Percentiles rank a stretch among this genome's conserved stretches.
phyloP scores from a whole-genome alignment of 2,329 filamentous ascomycete genomes.

The Neopestalotiopsis sp. region DNA sequence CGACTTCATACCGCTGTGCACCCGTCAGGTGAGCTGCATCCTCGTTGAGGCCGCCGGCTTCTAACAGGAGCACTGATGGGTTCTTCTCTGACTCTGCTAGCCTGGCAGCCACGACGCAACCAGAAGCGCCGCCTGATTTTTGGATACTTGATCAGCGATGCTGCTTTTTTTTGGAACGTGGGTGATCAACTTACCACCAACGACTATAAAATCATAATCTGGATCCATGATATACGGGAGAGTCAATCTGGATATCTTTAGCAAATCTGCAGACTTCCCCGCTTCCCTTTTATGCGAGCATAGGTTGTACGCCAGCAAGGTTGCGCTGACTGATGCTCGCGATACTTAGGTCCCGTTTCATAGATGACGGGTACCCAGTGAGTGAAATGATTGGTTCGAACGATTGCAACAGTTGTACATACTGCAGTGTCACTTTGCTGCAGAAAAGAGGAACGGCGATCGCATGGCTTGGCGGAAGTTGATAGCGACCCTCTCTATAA shows the following conservation, averaged over 20 bases:
- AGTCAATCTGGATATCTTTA: not conserved
- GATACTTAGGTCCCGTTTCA: not conserved
- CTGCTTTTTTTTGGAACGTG: too few species aligned
- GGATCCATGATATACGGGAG: constrained; percentile 11
- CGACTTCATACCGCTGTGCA: constrained; percentile 47
- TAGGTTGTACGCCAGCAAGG: not conserved
- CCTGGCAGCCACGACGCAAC: constrained; percentile 53
- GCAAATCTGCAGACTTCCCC: not conserved
- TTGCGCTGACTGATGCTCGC: not conserved
- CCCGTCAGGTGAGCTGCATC: constrained; percentile 46
- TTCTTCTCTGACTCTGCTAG: constrained; percentile 46
- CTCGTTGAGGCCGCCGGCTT: constrained; percentile 48
- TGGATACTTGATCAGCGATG: not conserved
- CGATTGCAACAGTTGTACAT: not conserved
- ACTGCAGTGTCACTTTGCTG: not conserved
- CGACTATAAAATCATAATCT: constrained; percentile 25
- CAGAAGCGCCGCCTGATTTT: constrained; percentile 54
- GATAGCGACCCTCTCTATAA: not conserved
- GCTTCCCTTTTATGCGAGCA: not conserved
- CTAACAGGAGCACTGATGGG: constrained; percentile 56
- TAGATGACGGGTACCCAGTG: not conserved
- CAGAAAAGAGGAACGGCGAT: not conserved
- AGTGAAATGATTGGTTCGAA: not conserved
- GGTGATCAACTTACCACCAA: constrained; percentile 23
- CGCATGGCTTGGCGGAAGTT: not conserved